A percentile compares a stretch with the other conserved stretches of the same genome.
These are phyloP conservation scores for Colletotrichum lupini DNA, from an alignment of 2,329 filamentous ascomycete genomes.

Conservation along the genomic window DNA sequence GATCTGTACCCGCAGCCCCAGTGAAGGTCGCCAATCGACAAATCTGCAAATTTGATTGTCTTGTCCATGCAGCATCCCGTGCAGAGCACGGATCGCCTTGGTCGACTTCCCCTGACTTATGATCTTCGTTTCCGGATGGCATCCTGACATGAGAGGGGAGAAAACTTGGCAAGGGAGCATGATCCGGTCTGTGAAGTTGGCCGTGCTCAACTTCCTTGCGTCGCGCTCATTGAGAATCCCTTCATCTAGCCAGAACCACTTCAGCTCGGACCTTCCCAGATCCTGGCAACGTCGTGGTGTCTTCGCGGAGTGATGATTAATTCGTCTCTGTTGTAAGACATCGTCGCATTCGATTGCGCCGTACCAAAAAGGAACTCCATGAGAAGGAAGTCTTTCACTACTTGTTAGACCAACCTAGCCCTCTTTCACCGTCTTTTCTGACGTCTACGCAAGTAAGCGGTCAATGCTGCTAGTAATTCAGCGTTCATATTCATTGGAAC, in stretches of 20 bases:
- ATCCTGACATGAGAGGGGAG: conserved; percentile 6
- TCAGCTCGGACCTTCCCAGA: conserved; percentile 11
- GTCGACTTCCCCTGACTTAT: background rate
- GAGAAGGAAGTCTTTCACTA: background rate
- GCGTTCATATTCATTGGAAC: background rate
- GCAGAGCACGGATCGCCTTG: background rate
- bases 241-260: conserved; percentile 9
- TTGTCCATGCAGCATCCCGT: background rate
- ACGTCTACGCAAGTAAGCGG: background rate
- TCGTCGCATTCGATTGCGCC: background rate
- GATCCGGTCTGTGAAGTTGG: background rate
- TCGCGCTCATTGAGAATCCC: background rate
- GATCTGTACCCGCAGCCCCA: background rate
- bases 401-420: background rate
- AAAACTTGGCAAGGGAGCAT: background rate
- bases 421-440: background rate
- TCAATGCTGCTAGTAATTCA: background rate
- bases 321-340: background rate
- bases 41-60: background rate
- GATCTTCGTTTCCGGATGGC: background rate
- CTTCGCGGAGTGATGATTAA: background rate
- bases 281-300: background rate
- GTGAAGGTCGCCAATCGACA: background rate
- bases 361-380: background rate
- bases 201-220: conserved; percentile 6